Evolutionary conservation across 345 rosid species (phyloP).

Genomic region (Durio zibethinus): DNA sequence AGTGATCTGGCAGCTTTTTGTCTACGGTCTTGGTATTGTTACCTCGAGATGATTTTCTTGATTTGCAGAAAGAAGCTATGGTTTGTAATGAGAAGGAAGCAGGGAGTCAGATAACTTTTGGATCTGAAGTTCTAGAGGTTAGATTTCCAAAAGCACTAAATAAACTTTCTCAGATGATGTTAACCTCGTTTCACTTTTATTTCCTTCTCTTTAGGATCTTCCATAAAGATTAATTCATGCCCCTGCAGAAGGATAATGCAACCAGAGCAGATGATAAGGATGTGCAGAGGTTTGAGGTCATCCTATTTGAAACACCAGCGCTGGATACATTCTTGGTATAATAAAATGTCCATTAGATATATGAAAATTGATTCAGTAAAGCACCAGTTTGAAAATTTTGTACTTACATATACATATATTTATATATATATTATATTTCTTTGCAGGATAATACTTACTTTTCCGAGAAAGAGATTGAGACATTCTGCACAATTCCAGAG

Average conservation of each 20-base stretch:
- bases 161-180: not conserved
- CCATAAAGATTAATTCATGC: slow-evolving; percentile 10
- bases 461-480: slow-evolving; percentile 32
- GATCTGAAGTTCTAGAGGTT: slow-evolving; percentile 32
- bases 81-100: slow-evolving; percentile 26
- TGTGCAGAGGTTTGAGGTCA: slow-evolving; percentile 19
- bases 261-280: slow-evolving; percentile 28
- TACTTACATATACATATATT: not conserved
- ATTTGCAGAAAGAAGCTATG: slow-evolving; percentile 26
- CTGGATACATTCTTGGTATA: slow-evolving; percentile 48
- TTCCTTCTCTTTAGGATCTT: not conserved
- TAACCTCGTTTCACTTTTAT: slow-evolving; percentile 8
- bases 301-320: slow-evolving; percentile 67
- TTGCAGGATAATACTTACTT: slow-evolving; percentile 42
- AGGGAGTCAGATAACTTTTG: not conserved
- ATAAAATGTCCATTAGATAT: slow-evolving; percentile 3
- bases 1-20: not conserved
- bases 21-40: not conserved
- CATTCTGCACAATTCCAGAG: slow-evolving; percentile 40
- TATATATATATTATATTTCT: not conserved
- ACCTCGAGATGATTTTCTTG: slow-evolving; percentile 8
- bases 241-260: slow-evolving; percentile 40
- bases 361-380: not conserved
- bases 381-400: not conserved
- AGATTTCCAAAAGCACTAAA: slow-evolving; percentile 13